Percentiles rank a stretch among this genome's conserved stretches.
Evolutionary conservation across 1,139 yeast genomes (phyloP).

Genomic region (Barnettozyma hawaiiensis): DNA sequence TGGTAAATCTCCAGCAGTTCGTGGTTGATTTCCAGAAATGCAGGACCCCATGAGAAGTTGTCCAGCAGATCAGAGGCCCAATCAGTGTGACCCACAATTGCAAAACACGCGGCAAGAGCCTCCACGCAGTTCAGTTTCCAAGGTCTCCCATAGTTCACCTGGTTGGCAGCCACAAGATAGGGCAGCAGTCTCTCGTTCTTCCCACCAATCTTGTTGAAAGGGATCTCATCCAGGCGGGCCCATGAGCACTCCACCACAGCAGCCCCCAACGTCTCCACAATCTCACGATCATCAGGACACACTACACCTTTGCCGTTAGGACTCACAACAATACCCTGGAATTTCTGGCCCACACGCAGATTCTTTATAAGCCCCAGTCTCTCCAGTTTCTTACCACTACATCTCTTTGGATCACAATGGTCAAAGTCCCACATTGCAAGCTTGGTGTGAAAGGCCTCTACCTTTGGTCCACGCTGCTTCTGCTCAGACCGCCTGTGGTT

Average conservation of each 20-base stretch:
- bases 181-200: conserved; percentile 82
- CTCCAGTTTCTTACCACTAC: conserved; percentile 92
- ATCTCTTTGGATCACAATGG: conserved; percentile 97
- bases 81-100: conserved; percentile 85
- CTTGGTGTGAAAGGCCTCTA: conserved; percentile 56
- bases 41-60: conserved; percentile 90
- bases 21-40: conserved; percentile 74
- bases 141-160: conserved; percentile 95
- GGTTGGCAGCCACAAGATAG: conserved; percentile 91
- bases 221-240: conserved; percentile 96
- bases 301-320: conserved; percentile 92
- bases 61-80: conserved; percentile 78
- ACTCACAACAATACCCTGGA: conserved; percentile 72
- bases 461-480: conserved; percentile 23
- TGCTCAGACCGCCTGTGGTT: conserved; percentile 39
- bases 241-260: conserved; percentile 98
- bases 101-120: conserved; percentile 95
- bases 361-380: conserved; percentile 78
- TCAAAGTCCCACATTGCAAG: conserved; percentile 95
- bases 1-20: conserved; percentile 74
- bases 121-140: conserved; percentile 97
- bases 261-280: conserved; percentile 78
- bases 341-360: conserved; percentile 84
- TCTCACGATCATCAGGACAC: conserved; percentile 77
- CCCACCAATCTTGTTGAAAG: conserved; percentile 89